These are phyloP conservation scores for Tubosaeta sp. DNA, from an alignment of 768 basidiomycete species.

Conservation along the genomic window DNA sequence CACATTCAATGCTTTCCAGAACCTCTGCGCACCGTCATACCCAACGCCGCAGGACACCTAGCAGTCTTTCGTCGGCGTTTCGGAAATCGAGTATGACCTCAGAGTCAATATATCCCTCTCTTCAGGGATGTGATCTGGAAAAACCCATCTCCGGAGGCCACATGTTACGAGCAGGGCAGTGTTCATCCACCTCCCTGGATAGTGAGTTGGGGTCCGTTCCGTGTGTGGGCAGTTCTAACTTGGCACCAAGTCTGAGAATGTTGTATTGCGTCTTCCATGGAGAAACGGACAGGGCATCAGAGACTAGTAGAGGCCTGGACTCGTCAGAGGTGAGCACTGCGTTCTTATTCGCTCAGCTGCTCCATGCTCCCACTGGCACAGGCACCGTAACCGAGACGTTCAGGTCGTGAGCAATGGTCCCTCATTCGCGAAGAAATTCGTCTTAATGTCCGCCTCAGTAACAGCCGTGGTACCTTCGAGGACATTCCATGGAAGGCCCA, in stretches of 20 bases:
- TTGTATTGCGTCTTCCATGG: constrained; percentile 50
- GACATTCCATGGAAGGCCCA: constrained; percentile 34
- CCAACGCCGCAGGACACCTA: constrained; percentile 44
- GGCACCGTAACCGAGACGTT: constrained; percentile 80
- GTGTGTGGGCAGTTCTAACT: not conserved
- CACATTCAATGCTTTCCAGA: constrained; percentile 62
- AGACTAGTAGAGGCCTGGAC: constrained; percentile 79
- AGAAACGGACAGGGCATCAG: constrained; percentile 43
- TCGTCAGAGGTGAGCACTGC: constrained; percentile 52
- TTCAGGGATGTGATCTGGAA: constrained; percentile 77
- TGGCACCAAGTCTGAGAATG: constrained; percentile 82
- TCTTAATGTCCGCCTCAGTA: constrained; percentile 40
- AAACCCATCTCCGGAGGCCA: constrained; percentile 34
- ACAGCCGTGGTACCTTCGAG: constrained; percentile 56
- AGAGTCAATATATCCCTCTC: constrained; percentile 68
- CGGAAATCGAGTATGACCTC: constrained; percentile 87
- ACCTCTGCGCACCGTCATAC: constrained; percentile 60
- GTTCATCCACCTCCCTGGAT: constrained; percentile 41
- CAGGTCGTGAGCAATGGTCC: constrained; percentile 48
- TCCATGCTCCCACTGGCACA: constrained; percentile 24
- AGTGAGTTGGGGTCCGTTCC: constrained; percentile 3
- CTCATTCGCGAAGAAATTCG: constrained; percentile 7
- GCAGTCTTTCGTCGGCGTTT: constrained; percentile 83
- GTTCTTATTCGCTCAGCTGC: constrained; percentile 5
- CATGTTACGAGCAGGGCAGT: constrained; percentile 5